These are phyloP conservation scores for Starmerella bombi DNA, from an alignment of 805 yeast genomes.

Conservation along the genomic window DNA sequence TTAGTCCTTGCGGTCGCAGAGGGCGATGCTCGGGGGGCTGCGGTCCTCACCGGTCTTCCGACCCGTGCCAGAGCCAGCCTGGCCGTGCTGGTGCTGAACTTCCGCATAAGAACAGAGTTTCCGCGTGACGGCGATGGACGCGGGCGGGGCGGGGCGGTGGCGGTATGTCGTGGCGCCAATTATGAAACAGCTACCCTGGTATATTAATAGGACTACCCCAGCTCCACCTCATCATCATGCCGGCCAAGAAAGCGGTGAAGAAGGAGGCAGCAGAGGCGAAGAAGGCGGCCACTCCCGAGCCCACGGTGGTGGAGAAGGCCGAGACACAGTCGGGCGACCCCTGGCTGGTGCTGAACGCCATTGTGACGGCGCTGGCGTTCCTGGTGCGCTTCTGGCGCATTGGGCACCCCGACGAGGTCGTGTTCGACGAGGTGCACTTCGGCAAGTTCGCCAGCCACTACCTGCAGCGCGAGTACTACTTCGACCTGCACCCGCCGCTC, in stretches of 20 bases:
- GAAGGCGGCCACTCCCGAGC: neutral
- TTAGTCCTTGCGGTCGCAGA: neutral
- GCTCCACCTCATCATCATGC: too few relatives aligned
- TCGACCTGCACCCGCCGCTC: constrained; percentile 94
- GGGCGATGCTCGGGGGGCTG: neutral
- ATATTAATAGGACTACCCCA: too few relatives aligned
- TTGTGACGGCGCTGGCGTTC: constrained; percentile 45
- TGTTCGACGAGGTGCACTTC: constrained; percentile 59
- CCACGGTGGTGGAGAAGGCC: neutral
- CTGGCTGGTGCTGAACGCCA: neutral
- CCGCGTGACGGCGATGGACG: too few relatives aligned
- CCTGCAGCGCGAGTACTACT: constrained; percentile 76
- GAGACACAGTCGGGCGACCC: neutral
- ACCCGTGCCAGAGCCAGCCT: neutral
- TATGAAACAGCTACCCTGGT: too few relatives aligned
- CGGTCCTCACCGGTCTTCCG: too few relatives aligned
- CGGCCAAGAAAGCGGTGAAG: neutral
- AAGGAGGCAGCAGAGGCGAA: neutral
- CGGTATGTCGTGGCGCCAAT: too few relatives aligned
- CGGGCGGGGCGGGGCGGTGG: too few relatives aligned
- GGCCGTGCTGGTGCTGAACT: neutral
- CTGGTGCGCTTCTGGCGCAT: constrained; percentile 61
- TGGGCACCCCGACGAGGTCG: constrained; percentile 78
- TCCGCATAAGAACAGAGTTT: neutral
- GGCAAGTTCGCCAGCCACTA: constrained; percentile 94